phyloP scores from a whole-genome alignment of 108 stramenopile species.

The Cylindrotheca closterium region DNA sequence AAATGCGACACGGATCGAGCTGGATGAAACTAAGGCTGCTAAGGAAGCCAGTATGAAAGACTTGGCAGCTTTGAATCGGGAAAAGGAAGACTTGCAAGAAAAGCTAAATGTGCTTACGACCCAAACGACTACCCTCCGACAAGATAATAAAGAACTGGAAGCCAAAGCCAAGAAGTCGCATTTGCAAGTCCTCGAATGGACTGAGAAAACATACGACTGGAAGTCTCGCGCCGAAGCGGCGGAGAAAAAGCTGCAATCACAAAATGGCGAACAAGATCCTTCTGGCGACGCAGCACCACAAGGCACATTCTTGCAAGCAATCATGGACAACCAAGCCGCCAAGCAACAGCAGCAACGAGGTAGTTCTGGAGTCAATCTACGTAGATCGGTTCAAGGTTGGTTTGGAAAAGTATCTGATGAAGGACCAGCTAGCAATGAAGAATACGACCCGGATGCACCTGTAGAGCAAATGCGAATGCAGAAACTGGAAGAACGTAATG shows the following conservation, averaged over 20 bases:
- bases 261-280: slow-evolving; percentile 12
- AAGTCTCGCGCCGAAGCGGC: slow-evolving; percentile 35
- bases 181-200: slow-evolving; percentile 23
- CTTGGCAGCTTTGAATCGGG: slow-evolving; percentile 13
- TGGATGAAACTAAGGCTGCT: slow-evolving; percentile 11
- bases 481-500: slow-evolving; percentile 27
- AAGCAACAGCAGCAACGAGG: no score
- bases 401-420: not conserved
- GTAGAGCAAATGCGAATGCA: slow-evolving; percentile 33
- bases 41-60: slow-evolving; percentile 8
- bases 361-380: not conserved
- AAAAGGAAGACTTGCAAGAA: slow-evolving; percentile 23
- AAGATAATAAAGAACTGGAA: slow-evolving; percentile 16
- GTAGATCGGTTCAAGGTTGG: not conserved
- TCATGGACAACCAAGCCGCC: slow-evolving; percentile 26
- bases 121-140: slow-evolving; percentile 7
- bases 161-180: slow-evolving; percentile 15
- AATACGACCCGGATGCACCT: slow-evolving; percentile 18
- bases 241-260: slow-evolving; percentile 19
- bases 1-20: slow-evolving; percentile 14
- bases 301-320: slow-evolving; percentile 32
- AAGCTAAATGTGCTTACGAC: slow-evolving; percentile 14
- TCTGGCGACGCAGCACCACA: slow-evolving; percentile 24
- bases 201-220: slow-evolving; percentile 39
- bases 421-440: not conserved